Percentiles rank a stretch among this genome's conserved stretches.
Evolutionary conservation across 2,329 filamentous ascomycete genomes (phyloP).

Genomic region (Aspergillus sp.): DNA sequence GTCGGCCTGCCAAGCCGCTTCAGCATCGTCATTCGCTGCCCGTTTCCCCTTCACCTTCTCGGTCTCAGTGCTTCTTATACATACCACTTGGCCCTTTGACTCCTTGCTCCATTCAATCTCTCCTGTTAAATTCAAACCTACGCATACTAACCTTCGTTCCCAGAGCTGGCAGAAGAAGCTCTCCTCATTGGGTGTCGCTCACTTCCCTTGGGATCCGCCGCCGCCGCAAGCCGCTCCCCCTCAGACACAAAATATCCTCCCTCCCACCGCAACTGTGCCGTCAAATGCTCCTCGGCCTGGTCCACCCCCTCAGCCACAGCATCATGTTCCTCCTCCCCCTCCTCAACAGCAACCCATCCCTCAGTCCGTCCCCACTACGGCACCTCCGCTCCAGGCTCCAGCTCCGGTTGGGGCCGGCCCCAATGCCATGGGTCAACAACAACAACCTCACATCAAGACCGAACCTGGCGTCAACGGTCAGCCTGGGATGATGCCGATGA

Average conservation of each 20-base stretch:
- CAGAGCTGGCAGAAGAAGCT: slow-evolving; percentile 96
- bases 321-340: slow-evolving; percentile 42
- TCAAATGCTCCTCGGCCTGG: slow-evolving; percentile 47
- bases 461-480: slow-evolving; percentile 51
- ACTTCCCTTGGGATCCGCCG: slow-evolving; percentile 94
- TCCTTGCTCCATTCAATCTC: background rate
- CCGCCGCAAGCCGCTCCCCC: slow-evolving; percentile 59
- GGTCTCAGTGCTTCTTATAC: background rate
- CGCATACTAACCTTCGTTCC: slow-evolving; percentile 8
- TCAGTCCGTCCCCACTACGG: slow-evolving; percentile 34
- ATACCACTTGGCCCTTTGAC: slow-evolving; percentile 8
- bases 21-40: slow-evolving; percentile 15
- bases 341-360: slow-evolving; percentile 40
- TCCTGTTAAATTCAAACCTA: background rate
- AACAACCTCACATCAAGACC: slow-evolving; percentile 53
- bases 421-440: slow-evolving; percentile 34
- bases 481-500: slow-evolving; percentile 36
- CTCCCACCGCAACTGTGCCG: slow-evolving; percentile 43
- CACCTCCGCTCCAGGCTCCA: slow-evolving; percentile 28
- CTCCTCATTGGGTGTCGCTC: slow-evolving; percentile 77
- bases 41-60: slow-evolving; percentile 17
- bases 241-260: slow-evolving; percentile 44
- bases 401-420: slow-evolving; percentile 20
- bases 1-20: slow-evolving; percentile 25
- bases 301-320: slow-evolving; percentile 33